A percentile compares a stretch with the other conserved stretches of the same genome.
phyloP scores from a whole-genome alignment of 2,329 filamentous ascomycete genomes.

The Fusarium odoratissimum region DNA sequence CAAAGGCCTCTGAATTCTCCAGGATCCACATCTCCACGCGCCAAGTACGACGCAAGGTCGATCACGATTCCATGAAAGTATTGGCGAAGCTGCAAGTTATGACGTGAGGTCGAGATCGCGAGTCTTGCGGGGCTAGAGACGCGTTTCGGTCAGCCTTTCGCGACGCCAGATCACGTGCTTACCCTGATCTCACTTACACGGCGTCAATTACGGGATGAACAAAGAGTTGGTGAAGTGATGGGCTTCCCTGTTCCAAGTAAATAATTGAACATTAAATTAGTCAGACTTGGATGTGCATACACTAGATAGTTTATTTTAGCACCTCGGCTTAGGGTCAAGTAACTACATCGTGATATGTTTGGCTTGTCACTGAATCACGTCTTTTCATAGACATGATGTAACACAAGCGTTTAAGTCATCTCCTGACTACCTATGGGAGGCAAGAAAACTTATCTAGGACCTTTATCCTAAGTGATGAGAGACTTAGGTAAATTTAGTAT shows the following conservation, averaged over 20 bases:
- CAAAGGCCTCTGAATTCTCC: constrained; percentile 67
- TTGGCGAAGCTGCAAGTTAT: constrained; percentile 17
- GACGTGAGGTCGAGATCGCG: constrained; percentile 45
- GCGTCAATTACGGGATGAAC: background rate
- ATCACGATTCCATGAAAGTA: constrained; percentile 29
- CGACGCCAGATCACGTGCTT: constrained; percentile 46
- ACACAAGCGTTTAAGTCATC: too few relatives aligned
- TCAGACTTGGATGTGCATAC: rapidly evolving
- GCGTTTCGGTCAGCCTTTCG: constrained; percentile 23
- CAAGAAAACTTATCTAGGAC: too few relatives aligned
- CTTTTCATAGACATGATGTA: background rate
- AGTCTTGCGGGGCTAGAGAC: constrained; percentile 36
- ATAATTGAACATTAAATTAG: rapidly evolving
- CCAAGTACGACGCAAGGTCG: constrained; percentile 33
- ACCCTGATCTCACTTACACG: background rate
- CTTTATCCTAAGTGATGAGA: too few relatives aligned
- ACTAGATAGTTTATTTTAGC: background rate
- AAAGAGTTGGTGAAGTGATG: background rate
- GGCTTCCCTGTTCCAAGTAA: background rate
- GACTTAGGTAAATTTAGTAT: too few relatives aligned
- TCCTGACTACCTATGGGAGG: background rate
- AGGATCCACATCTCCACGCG: constrained; percentile 70
- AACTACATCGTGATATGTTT: background rate
- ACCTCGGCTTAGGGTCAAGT: too few relatives aligned
- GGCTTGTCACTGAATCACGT: background rate